phyloP scores from a whole-genome alignment of 768 basidiomycete genomes.

The Lyophyllum decastes region DNA sequence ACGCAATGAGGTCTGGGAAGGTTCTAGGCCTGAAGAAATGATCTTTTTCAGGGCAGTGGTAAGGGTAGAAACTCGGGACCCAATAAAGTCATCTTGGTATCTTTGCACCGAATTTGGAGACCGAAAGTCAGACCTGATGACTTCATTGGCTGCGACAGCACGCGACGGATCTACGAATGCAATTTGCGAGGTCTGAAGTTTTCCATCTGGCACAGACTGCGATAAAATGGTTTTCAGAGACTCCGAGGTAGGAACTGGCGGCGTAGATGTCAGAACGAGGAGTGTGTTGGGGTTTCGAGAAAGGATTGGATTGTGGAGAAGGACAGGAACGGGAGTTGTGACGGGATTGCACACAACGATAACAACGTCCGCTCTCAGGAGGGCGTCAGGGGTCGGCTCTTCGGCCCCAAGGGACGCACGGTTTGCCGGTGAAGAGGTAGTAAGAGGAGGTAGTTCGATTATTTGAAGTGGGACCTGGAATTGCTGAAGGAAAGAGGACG shows the following conservation, averaged over 20 bases:
- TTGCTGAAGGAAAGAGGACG: conserved; percentile 57
- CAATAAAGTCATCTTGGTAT: conserved; percentile 64
- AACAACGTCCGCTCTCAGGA: conserved; percentile 58
- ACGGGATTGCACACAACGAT: conserved; percentile 65
- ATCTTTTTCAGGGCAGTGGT: conserved; percentile 36
- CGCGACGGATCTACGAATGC: conserved; percentile 60
- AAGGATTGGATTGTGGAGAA: conserved; percentile 34
- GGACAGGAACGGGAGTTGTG: conserved; percentile 44
- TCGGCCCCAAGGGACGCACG: not conserved
- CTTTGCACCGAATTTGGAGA: conserved; percentile 56
- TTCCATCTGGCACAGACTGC: conserved; percentile 16
- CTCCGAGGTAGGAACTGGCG: conserved; percentile 21
- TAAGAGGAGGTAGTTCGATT: conserved; percentile 34
- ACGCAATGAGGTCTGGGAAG: conserved; percentile 26
- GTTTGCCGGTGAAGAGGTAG: conserved; percentile 16
- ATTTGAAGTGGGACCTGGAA: conserved; percentile 54
- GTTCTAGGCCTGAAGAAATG: conserved; percentile 15
- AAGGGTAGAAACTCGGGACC: conserved; percentile 58
- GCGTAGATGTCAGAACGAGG: conserved; percentile 39
- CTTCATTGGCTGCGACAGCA: conserved; percentile 53
- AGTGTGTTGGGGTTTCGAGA: conserved; percentile 41
- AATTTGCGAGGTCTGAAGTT: conserved; percentile 26
- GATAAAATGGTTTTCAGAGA: conserved; percentile 4
- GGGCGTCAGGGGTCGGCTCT: conserved; percentile 16
- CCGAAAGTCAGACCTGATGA: conserved; percentile 45